Evolutionary conservation across 202 grass and related monocot genomes (phyloP).

Genomic region (Panicum hallii): DNA sequence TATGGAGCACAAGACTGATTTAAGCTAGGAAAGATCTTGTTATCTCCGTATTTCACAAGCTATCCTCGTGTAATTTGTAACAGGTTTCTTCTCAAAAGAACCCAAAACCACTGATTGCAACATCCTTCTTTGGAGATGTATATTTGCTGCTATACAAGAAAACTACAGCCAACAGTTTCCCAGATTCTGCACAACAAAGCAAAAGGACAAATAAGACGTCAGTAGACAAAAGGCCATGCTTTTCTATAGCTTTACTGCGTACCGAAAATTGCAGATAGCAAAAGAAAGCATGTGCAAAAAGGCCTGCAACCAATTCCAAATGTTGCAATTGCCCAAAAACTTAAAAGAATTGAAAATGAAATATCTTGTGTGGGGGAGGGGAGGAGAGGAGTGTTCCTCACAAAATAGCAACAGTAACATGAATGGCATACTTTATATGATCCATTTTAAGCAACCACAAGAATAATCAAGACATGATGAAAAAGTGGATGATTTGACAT

Average conservation of each 20-base stretch:
- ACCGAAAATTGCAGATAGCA: conserved; percentile 9
- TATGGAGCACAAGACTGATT: neutral
- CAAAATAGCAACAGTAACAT: neutral
- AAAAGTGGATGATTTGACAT: conserved; percentile 6
- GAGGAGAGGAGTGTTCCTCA: neutral
- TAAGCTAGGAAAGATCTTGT: conserved; percentile 23
- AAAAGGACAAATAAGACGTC: conserved; percentile 27
- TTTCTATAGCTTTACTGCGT: neutral
- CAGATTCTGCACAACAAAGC: conserved; percentile 37
- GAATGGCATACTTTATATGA: neutral
- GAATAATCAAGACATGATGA: conserved; percentile 11
- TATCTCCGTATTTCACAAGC: conserved; percentile 33
- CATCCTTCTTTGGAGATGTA: conserved; percentile 15
- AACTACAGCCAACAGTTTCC: neutral
- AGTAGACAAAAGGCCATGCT: conserved; percentile 21
- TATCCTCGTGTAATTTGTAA: conserved; percentile 33
- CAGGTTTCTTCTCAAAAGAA: conserved; percentile 28
- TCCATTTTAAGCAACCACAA: conserved; percentile 20
- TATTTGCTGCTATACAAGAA: conserved; percentile 25
- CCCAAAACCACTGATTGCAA: conserved; percentile 1
- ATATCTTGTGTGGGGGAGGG: neutral
- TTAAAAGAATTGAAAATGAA: neutral
- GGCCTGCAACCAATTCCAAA: neutral
- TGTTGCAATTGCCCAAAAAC: neutral
- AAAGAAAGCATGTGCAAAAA: neutral